A percentile compares a stretch with the other conserved stretches of the same genome.
These are phyloP conservation scores for Kazachstania martiniae DNA, from an alignment of 805 yeast genomes.

Conservation along the genomic window DNA sequence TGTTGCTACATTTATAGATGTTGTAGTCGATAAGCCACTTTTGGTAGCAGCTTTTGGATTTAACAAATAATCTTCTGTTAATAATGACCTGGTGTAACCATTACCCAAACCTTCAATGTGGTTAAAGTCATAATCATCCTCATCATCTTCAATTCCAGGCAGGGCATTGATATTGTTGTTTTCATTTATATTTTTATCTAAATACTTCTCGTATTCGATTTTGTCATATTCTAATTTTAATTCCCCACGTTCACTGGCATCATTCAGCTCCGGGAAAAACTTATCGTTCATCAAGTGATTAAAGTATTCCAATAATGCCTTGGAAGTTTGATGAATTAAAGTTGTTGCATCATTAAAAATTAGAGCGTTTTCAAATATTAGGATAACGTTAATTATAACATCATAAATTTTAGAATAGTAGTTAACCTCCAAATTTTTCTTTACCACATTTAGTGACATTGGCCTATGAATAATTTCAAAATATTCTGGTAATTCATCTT, in stretches of 20 bases:
- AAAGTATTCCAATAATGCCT: conserved; percentile 44
- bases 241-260: conserved; percentile 25
- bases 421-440: conserved; percentile 39
- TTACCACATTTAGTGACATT: conserved; percentile 56
- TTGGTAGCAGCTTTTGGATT: background rate
- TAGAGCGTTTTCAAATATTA: conserved; percentile 72
- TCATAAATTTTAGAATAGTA: conserved; percentile 45
- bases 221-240: conserved; percentile 22
- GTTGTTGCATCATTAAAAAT: conserved; percentile 66
- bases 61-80: conserved; percentile 23
- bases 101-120: conserved; percentile 26
- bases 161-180: background rate
- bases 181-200: conserved; percentile 5
- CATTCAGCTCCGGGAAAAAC: conserved; percentile 21
- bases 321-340: conserved; percentile 62
- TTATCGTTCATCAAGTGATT: conserved; percentile 22
- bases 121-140: conserved; percentile 19
- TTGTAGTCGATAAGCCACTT: background rate
- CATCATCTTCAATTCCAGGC: too few relatives aligned
- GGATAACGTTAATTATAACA: conserved; percentile 45
- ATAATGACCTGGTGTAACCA: conserved; percentile 22
- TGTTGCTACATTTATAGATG: too few relatives aligned
- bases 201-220: conserved; percentile 21
- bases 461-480: conserved; percentile 62
- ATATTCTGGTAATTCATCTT: conserved; percentile 69